phyloP scores from a whole-genome alignment of 2,329 filamentous ascomycete genomes.

The Arthrobotrys pseudoclavata region DNA sequence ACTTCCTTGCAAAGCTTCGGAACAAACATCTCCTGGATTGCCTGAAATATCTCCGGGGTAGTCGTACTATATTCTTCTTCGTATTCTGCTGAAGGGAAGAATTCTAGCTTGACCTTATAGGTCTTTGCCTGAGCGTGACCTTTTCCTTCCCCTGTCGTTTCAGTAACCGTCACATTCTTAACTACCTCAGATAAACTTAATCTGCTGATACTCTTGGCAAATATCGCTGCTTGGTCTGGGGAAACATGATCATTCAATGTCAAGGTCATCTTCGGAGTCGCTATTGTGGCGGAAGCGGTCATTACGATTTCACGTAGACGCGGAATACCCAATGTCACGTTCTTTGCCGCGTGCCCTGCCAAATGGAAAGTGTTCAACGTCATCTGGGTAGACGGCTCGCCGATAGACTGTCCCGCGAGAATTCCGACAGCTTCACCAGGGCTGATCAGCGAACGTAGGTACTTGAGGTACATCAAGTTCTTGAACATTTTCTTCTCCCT shows the following conservation, averaged over 20 bases:
- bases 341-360: conserved; percentile 97
- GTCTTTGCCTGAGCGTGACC: conserved; percentile 81
- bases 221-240: conserved; percentile 77
- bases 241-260: conserved; percentile 80
- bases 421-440: conserved; percentile 97
- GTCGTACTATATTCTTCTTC: conserved; percentile 85
- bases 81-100: conserved; percentile 90
- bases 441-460: conserved; percentile 90
- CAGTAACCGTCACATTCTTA: conserved; percentile 83
- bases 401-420: conserved; percentile 94
- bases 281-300: conserved; percentile 91
- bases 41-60: conserved; percentile 80
- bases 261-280: conserved; percentile 91
- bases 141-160: conserved; percentile 80
- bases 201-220: conserved; percentile 91
- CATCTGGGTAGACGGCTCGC: conserved; percentile 99
- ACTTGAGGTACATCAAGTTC: conserved; percentile 89
- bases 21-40: conserved; percentile 85
- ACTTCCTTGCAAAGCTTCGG: conserved; percentile 78
- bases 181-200: conserved; percentile 86
- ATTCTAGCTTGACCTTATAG: conserved; percentile 83
- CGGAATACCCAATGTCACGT: conserved; percentile 98
- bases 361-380: conserved; percentile 99
- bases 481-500: conserved; percentile 79
- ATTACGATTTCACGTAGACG: conserved; percentile 97